Percentiles rank a stretch among this genome's conserved stretches.
These are phyloP conservation scores for Saccharomycopsis synnaedendra DNA, from an alignment of 805 yeast genomes.

Conservation along the genomic window DNA sequence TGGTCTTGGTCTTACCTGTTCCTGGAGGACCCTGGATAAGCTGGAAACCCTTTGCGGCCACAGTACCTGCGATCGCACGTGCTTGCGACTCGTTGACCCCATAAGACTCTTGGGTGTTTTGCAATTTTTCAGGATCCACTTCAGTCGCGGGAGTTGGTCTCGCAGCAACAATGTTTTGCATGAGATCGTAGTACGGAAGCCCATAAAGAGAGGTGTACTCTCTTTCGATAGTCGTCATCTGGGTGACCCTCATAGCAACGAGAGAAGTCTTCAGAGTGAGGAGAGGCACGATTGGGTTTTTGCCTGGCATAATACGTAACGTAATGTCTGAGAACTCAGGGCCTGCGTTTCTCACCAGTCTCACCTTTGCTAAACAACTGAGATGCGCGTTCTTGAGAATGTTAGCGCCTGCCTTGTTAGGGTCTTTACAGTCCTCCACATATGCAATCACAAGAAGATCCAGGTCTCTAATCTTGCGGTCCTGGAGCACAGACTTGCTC, in stretches of 20 bases:
- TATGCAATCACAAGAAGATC: conserved; percentile 62
- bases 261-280: conserved; percentile 55
- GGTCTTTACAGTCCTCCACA: conserved; percentile 20
- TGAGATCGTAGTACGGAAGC: conserved; percentile 67
- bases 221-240: conserved; percentile 86
- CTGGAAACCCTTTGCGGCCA: conserved; percentile 62
- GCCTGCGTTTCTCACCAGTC: conserved; percentile 54
- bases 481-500: conserved; percentile 37
- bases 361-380: conserved; percentile 75
- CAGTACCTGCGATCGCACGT: conserved; percentile 68
- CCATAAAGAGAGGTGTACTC: conserved; percentile 81
- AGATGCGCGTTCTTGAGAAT: conserved; percentile 24
- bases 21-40: conserved; percentile 99
- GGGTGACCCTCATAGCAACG: conserved; percentile 65
- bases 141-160: conserved; percentile 36
- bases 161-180: conserved; percentile 56
- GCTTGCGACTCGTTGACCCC: conserved; percentile 86
- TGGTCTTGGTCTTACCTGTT: conserved; percentile 97
- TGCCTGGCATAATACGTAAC: conserved; percentile 47
- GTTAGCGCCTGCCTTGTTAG: conserved; percentile 22
- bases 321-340: conserved; percentile 68
- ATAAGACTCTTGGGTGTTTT: conserved; percentile 34
- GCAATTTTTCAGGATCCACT: conserved; percentile 28
- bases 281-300: conserved; percentile 37
- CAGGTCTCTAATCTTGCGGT: conserved; percentile 53